Percentiles rank a stretch among this genome's conserved stretches.
Evolutionary conservation across 495 filamentous ascomycete species (phyloP).

Genomic region (Hypomontagnella monticulosa): DNA sequence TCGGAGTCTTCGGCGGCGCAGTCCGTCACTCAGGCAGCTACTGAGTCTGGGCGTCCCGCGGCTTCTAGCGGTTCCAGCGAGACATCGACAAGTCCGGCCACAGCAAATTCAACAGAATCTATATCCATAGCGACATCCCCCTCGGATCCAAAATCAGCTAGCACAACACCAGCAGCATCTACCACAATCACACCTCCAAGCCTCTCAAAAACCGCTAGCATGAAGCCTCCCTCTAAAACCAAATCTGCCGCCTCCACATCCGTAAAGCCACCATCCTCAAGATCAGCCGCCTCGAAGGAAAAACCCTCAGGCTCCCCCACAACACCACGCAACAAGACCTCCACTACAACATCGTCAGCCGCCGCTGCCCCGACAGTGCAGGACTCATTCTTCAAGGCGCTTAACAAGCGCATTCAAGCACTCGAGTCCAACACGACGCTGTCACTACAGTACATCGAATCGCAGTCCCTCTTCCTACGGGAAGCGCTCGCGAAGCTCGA

Average conservation of each 20-base stretch:
- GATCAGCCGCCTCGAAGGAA: constrained; percentile 21
- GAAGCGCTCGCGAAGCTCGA: constrained; percentile 93
- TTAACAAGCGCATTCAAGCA: constrained; percentile 88
- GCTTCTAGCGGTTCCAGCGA: constrained; percentile 28
- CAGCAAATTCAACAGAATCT: constrained; percentile 19
- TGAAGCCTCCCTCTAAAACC: constrained; percentile 26
- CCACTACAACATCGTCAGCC: constrained; percentile 60
- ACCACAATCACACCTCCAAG: constrained; percentile 35
- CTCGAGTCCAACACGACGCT: constrained; percentile 93
- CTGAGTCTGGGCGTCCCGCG: constrained; percentile 28
- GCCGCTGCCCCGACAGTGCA: constrained; percentile 83
- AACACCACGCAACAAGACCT: constrained; percentile 54
- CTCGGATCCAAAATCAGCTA: constrained; percentile 24
- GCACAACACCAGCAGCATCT: constrained; percentile 24
- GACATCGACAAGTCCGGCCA: constrained; percentile 10
- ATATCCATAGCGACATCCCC: constrained; percentile 16
- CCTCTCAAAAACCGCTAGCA: constrained; percentile 38
- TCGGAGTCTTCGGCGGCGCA: constrained; percentile 25
- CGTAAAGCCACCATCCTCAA: constrained; percentile 38
- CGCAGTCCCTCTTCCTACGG: constrained; percentile 89
- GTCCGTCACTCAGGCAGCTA: constrained; percentile 28
- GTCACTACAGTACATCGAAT: constrained; percentile 95
- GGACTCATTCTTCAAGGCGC: constrained; percentile 96
- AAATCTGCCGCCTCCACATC: constrained; percentile 40
- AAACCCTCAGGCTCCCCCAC: constrained; percentile 39